Evolutionary conservation across 2,329 filamentous ascomycete genomes (phyloP).

Genomic region (Ophiostoma quercus): DNA sequence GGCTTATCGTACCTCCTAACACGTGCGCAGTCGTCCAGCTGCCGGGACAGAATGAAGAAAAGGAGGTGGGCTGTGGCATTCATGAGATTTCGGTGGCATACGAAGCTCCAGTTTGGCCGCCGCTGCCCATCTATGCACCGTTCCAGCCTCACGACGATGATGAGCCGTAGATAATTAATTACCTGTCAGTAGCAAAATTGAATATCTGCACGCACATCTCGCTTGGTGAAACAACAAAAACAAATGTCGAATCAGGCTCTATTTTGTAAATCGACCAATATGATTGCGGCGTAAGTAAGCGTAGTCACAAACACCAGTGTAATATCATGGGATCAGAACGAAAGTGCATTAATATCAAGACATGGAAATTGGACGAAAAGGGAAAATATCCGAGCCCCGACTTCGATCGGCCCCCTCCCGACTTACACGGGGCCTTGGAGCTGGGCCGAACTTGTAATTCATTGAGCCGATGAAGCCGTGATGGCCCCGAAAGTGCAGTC

Average conservation of each 20-base stretch:
- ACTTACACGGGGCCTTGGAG: background rate
- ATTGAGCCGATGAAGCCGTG: background rate
- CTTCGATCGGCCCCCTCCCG: background rate
- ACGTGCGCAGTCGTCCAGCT: background rate
- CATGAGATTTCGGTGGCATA: background rate
- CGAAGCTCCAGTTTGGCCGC: background rate
- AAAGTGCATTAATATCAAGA: background rate
- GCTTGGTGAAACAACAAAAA: too few relatives aligned
- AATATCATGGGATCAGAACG: background rate
- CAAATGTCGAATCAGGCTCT: too few relatives aligned
- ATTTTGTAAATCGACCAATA: too few relatives aligned
- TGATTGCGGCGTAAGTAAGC: too few relatives aligned
- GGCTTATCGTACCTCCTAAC: background rate
- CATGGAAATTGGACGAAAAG: background rate
- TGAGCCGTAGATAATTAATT: background rate
- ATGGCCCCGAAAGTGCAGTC: background rate
- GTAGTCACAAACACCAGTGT: background rate
- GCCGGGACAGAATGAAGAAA: background rate
- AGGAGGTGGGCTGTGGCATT: background rate
- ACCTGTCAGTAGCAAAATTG: background rate
- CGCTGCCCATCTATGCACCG: background rate
- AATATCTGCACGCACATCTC: too few relatives aligned
- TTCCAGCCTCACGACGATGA: background rate
- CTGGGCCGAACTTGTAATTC: background rate
- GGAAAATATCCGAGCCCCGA: background rate